Base-by-base conservation (phyloP, 2,329 filamentous ascomycete species). In the Curvularia verruculosa region DNA sequence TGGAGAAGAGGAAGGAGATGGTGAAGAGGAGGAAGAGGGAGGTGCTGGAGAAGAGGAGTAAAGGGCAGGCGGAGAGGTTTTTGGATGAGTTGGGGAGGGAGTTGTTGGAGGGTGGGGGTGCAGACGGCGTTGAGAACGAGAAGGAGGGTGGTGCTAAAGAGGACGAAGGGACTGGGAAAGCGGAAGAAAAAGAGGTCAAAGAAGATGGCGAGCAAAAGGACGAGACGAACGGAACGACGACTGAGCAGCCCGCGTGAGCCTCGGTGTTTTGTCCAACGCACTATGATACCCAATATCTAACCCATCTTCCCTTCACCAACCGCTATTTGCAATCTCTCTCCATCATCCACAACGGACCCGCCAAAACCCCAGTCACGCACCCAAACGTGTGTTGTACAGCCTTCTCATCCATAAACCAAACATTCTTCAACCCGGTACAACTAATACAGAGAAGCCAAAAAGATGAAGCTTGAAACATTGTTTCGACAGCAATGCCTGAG, bases 31-130 rank as follows among this genome's bases (percentile, higher is more conserved):
- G 89, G 72, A 84, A 82, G 68, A 79, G 76, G 67, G 83, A 87
- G 64, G 84, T 91, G 64, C 87, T 89, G 49, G 78, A 82, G 64
- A 77, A 82, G 81, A 78, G 78, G 65, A 79, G 69, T 28, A 88
- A 86, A 76, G 87, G 85, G 68, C 83, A 89, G 75, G 90, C 90
- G 2, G 89, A 92, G 66, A 84, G 79, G 61, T 95, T 95, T 74
- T 74, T 96, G 66, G 85, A 88, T 52, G 84, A 83, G 59, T 68
- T 67, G 31, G 70, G 63, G 56, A 70, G 57, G 66, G 78, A 64
- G 72, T 65, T 63, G 63, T 57, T 58, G 9, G 55, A 54, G 6
- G 56, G 51, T 3, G 54, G 34, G 29, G 56, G 21, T 9, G 24
- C 2, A 7, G 36, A 39, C n/a, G 15, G 39, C 28, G 36, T 21